A percentile compares a stretch with the other conserved stretches of the same genome.
phyloP scores from a whole-genome alignment of 1,139 yeast genomes.

The Taphrina communis region DNA sequence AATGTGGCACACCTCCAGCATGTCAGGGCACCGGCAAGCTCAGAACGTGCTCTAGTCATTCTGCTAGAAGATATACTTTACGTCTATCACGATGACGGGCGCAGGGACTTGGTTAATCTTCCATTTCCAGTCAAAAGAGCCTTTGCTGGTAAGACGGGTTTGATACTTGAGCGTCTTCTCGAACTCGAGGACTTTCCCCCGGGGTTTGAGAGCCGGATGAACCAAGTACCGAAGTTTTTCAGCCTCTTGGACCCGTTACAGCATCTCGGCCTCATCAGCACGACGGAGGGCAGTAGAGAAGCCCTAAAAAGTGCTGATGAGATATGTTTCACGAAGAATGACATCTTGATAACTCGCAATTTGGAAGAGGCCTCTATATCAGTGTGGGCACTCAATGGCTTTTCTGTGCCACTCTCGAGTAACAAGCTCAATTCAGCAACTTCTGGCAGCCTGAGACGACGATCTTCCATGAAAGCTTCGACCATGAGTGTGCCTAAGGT shows the following conservation, averaged over 20 bases:
- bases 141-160: constrained; percentile 66
- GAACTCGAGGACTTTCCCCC: constrained; percentile 39
- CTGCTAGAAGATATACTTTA: constrained; percentile 51
- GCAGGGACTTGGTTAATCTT: constrained; percentile 60
- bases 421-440: background rate
- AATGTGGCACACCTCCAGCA: constrained; percentile 10
- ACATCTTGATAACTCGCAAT: constrained; percentile 40
- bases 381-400: background rate
- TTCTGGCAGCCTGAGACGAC: background rate
- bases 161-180: constrained; percentile 62
- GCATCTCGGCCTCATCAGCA: constrained; percentile 68
- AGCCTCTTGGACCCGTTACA: constrained; percentile 72
- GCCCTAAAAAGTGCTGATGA: constrained; percentile 66
- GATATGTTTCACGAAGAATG: constrained; percentile 51
- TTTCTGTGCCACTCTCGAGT: background rate
- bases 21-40: no score
- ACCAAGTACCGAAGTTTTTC: constrained; percentile 57
- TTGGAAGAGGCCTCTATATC: background rate
- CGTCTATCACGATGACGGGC: constrained; percentile 57
- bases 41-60: constrained; percentile 49
- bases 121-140: constrained; percentile 67
- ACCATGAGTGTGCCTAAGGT: constrained; percentile 18
- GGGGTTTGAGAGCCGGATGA: constrained; percentile 36
- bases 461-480: constrained; percentile 35
- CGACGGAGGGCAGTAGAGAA: constrained; percentile 65